A percentile compares a stretch with the other conserved stretches of the same genome.
Conservation (phyloP, 2,329 filamentous ascomycete species). For the Hypoxylon rubiginosum region DNA sequence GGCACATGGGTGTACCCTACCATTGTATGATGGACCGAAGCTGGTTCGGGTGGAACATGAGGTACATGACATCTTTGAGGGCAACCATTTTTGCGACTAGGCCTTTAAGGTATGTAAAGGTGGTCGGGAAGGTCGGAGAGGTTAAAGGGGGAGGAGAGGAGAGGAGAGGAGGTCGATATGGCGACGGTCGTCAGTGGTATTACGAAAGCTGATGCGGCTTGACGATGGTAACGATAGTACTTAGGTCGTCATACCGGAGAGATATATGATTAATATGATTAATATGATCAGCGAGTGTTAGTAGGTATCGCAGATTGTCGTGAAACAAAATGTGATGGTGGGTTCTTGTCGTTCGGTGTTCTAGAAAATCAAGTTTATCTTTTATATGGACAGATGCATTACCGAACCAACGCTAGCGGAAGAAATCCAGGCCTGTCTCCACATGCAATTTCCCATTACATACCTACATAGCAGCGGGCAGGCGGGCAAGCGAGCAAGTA, state of each 20-base stretch:
- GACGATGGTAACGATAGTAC: not conserved
- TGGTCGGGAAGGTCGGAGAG: not conserved
- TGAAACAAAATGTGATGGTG: not conserved
- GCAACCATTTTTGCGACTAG: slow-evolving; percentile 65
- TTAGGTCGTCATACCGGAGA: slow-evolving; percentile 20
- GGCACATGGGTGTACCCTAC: slow-evolving; percentile 61
- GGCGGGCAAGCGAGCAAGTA: not conserved
- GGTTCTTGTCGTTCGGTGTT: not conserved
- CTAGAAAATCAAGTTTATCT: slow-evolving; percentile 31
- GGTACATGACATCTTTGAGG: slow-evolving; percentile 73
- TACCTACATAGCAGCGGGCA: not conserved
- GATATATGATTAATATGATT: slow-evolving; percentile 26
- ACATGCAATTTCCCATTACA: slow-evolving; percentile 34
- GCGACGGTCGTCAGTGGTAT: not conserved
- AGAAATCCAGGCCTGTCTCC: slow-evolving; percentile 28
- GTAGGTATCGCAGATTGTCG: not conserved
- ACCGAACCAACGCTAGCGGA: slow-evolving; percentile 7
- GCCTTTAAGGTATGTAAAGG: not conserved
- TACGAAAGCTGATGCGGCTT: not conserved
- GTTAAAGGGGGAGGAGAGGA: slow-evolving; percentile 1
- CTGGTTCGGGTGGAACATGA: slow-evolving; percentile 80
- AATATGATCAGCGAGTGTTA: not conserved
- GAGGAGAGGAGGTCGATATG: not conserved
- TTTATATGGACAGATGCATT: not conserved
- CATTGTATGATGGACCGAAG: slow-evolving; percentile 90